Evolutionary conservation across 2,329 filamentous ascomycete species (phyloP), one percentile per base, ranked within the genome.

Genomic region (Rhinocladiella similis): DNA sequence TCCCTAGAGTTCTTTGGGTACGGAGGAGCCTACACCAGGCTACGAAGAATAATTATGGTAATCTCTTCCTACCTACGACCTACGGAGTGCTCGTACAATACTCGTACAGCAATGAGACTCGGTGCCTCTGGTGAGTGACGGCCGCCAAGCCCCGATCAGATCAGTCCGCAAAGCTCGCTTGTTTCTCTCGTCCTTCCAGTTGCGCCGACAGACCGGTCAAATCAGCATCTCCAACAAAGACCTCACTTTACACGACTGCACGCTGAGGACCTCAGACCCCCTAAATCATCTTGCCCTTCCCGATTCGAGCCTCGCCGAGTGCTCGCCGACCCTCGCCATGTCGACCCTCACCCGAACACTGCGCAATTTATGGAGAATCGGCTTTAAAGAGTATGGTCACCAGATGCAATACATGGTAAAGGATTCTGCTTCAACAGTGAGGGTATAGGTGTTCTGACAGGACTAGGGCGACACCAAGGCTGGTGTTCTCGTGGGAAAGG

Each of bases 391-490:
- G 75, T 94, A 88, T 82, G 88, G 85, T 77, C 88, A 90, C 77
- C 94, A 97, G 81, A 83, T 97, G 83, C 86, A 93, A 43, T 65
- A 66, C 47, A 65, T 78, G 25, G 60, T 60, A 47, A 9, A 35
- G 7, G 7, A 22, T 18, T 12, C 54, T 33, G 29, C 25, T 36
- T 18, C 16, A 14, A 25, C 13, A n/a, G 19, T 25, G 16, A 19
- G 16, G 41, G 20, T 3, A 42, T 29, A 12, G 19, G 6, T 10
- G 7, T 36, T 55, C 59, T 53, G 27, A 49, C 53, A 57, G 54
- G 20, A n/a, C n/a, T 42, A 58, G 54, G 92, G 93, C 80, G 94
- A 99, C 78, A 99, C 94, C 76, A 99, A 99, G 80, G 86, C 89
- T 70, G 95, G 94, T 69, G 86, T 84, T 42, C 81, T 96, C 65